Conservation (phyloP, 805 yeast species). For the Wickerhamiella allomyrinae region DNA sequence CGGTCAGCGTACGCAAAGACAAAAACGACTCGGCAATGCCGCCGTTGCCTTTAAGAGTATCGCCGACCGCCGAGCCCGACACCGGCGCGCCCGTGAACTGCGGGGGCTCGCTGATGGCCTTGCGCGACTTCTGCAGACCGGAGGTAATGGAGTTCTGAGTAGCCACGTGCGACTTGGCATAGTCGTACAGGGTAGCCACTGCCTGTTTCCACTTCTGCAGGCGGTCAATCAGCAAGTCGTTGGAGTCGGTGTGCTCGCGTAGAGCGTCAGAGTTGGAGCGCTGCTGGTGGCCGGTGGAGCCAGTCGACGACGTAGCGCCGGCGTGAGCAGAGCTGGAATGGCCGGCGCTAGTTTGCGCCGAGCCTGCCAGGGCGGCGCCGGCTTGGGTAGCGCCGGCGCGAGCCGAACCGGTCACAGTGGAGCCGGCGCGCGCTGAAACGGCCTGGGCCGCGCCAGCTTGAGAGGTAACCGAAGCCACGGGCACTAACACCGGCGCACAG, state of each 20-base stretch:
- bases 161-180: conserved; percentile 17
- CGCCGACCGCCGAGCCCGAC: conserved; percentile 2
- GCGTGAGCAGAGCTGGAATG: background rate
- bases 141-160: conserved; percentile 19
- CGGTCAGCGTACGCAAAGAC: conserved; percentile 22
- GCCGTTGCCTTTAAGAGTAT: background rate
- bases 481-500: too few species aligned
- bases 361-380: background rate
- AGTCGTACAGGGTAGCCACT: conserved; percentile 19
- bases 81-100: conserved; percentile 15
- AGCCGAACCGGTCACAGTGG: too few species aligned
- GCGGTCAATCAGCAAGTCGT: conserved; percentile 22
- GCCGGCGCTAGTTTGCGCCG: background rate
- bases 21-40: conserved; percentile 22
- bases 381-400: too few species aligned
- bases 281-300: background rate
- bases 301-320: background rate
- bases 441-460: too few species aligned
- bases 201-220: conserved; percentile 27
- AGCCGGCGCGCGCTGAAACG: too few species aligned
- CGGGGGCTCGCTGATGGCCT: conserved; percentile 25
- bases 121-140: conserved; percentile 23
- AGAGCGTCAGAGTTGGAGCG: conserved; percentile 11
- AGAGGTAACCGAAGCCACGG: too few species aligned
- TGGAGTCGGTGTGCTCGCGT: conserved; percentile 21